These are phyloP conservation scores for Aureobasidium sp. DNA, from an alignment of 2,329 filamentous ascomycete genomes.

Conservation along the genomic window DNA sequence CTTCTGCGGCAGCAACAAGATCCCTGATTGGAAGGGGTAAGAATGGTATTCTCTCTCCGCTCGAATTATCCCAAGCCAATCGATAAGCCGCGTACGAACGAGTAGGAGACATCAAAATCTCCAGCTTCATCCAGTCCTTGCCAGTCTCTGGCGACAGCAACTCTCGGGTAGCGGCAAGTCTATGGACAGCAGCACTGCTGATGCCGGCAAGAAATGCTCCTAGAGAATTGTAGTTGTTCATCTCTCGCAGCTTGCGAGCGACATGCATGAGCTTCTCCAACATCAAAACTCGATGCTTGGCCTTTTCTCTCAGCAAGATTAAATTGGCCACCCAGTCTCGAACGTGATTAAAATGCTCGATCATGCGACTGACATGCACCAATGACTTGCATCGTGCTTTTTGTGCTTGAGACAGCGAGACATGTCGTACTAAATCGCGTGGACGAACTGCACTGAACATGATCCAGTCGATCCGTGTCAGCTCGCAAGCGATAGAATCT, in stretches of 20 bases:
- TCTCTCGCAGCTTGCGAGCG: slow-evolving; percentile 69
- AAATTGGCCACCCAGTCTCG: slow-evolving; percentile 47
- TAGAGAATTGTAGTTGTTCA: slow-evolving; percentile 96
- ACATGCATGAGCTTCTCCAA: slow-evolving; percentile 94
- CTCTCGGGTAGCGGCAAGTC: slow-evolving; percentile 69
- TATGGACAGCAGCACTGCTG: slow-evolving; percentile 77
- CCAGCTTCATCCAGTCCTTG: slow-evolving; percentile 79
- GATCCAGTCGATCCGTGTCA: slow-evolving; percentile 95
- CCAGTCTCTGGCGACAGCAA: slow-evolving; percentile 62
- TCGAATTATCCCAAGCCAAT: slow-evolving; percentile 95
- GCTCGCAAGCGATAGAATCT: slow-evolving; percentile 78
- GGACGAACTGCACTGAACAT: slow-evolving; percentile 95
- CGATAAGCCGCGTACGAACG: slow-evolving; percentile 93
- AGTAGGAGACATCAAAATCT: slow-evolving; percentile 85
- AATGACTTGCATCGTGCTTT: slow-evolving; percentile 55
- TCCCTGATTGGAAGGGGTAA: slow-evolving; percentile 84
- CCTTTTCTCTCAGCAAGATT: slow-evolving; percentile 77
- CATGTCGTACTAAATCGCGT: slow-evolving; percentile 85
- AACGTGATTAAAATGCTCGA: slow-evolving; percentile 63
- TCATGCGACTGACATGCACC: slow-evolving; percentile 88
- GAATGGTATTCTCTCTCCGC: slow-evolving; percentile 83
- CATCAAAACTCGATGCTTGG: slow-evolving; percentile 85
- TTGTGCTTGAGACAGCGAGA: slow-evolving; percentile 55
- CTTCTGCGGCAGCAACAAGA: slow-evolving; percentile 84
- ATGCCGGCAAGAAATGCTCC: slow-evolving; percentile 92